Evolutionary conservation across 306 rosid genomes (phyloP).

Genomic region (Mimosa pudica): DNA sequence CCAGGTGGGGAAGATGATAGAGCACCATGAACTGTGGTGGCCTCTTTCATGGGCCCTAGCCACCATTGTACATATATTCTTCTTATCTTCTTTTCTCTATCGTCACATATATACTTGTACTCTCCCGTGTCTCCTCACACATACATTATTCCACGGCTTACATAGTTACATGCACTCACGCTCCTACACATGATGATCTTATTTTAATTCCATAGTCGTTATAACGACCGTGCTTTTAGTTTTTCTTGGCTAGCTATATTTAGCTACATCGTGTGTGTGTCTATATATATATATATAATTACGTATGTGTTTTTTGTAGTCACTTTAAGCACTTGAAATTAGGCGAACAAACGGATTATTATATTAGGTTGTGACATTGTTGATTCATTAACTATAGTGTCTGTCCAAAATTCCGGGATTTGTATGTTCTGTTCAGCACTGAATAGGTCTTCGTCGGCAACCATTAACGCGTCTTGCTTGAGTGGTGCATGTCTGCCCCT

Average conservation of each 20-base stretch:
- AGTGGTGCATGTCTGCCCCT: slow-evolving; percentile 15
- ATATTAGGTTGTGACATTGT: neutral
- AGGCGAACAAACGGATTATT: neutral
- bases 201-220: too few species aligned
- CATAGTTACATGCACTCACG: slow-evolving; percentile 25
- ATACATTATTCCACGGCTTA: slow-evolving; percentile 15
- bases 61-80: slow-evolving; percentile 9
- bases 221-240: neutral
- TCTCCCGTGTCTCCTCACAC: neutral
- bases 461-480: neutral
- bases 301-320: neutral
- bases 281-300: neutral
- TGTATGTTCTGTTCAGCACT: slow-evolving; percentile 1
- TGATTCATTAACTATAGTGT: neutral
- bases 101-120: neutral
- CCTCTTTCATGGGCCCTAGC: slow-evolving; percentile 29
- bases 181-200: neutral
- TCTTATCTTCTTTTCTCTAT: slow-evolving; percentile 10
- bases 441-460: neutral
- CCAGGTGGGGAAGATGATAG: neutral
- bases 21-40: slow-evolving; percentile 28
- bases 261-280: neutral
- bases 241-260: neutral
- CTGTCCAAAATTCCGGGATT: slow-evolving; percentile 11
- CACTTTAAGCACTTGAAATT: neutral